Conservation (phyloP, 495 filamentous ascomycete genomes). For the Glonium stellatum region DNA sequence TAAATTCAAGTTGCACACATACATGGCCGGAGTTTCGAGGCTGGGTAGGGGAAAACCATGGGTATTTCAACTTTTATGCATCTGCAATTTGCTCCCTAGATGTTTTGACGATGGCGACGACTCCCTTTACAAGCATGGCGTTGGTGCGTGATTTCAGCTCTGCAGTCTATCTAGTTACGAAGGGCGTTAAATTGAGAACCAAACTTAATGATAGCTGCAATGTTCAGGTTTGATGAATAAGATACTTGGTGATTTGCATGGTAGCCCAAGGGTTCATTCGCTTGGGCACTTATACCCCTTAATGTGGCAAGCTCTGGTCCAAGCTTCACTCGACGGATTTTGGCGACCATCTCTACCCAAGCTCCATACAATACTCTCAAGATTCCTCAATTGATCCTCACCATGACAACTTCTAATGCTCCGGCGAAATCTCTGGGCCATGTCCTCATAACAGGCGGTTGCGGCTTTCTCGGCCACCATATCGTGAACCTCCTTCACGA, state of each 20-base stretch:
- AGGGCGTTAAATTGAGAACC: no score
- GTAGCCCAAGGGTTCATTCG: no score
- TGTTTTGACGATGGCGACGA: neutral
- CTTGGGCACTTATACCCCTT: neutral
- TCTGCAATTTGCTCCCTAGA: neutral
- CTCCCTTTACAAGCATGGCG: neutral
- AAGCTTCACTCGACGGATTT: neutral
- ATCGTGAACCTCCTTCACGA: conserved; percentile 44
- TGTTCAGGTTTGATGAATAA: no score
- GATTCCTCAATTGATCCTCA: neutral
- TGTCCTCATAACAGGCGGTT: conserved; percentile 48
- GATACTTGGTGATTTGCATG: neutral
- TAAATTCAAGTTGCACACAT: conserved; percentile 3
- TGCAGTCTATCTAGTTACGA: neutral
- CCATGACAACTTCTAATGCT: neutral
- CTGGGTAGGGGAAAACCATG: neutral
- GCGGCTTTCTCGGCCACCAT: conserved; percentile 49
- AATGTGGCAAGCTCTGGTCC: no score
- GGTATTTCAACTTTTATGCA: neutral
- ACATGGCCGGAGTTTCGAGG: conserved; percentile 3
- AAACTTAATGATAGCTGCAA: no score
- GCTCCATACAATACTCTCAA: neutral
- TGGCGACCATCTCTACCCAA: neutral
- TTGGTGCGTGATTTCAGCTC: conserved; percentile 1
- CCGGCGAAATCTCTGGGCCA: conserved; percentile 31